Evolutionary conservation across 305 asterid species (phyloP).

Genomic region (Solanum hybrid): DNA sequence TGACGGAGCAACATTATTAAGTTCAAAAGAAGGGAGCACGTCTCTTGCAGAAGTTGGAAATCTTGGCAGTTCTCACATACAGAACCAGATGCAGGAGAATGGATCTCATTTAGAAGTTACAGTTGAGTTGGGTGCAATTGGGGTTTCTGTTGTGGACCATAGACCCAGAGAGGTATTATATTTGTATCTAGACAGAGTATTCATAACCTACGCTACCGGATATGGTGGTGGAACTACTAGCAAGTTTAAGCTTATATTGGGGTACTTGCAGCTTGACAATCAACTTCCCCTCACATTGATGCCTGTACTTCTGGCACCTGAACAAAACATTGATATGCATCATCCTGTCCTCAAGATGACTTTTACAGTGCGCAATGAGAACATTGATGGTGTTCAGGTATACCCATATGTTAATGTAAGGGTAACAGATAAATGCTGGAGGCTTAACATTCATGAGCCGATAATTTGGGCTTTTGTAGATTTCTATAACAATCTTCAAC

Average conservation of each 20-base stretch:
- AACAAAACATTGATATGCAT: slow-evolving; percentile 60
- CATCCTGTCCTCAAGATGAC: slow-evolving; percentile 97
- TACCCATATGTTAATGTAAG: slow-evolving; percentile 79
- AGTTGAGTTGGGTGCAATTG: slow-evolving; percentile 83
- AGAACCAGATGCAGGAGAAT: slow-evolving; percentile 49
- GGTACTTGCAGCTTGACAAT: slow-evolving; percentile 89
- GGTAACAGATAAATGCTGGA: slow-evolving; percentile 83
- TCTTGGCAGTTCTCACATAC: slow-evolving; percentile 43
- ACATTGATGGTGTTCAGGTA: slow-evolving; percentile 77
- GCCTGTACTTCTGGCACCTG: slow-evolving; percentile 97
- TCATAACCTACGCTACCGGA: slow-evolving; percentile 78
- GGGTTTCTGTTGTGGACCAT: slow-evolving; percentile 82
- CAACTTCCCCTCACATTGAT: slow-evolving; percentile 88
- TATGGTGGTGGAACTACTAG: slow-evolving; percentile 92
- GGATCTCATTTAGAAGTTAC: slow-evolving; percentile 78
- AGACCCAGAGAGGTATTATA: slow-evolving; percentile 87
- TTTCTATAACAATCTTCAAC: slow-evolving; percentile 70
- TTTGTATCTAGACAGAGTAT: slow-evolving; percentile 84
- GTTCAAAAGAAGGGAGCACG: slow-evolving; percentile 34
- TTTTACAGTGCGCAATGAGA: slow-evolving; percentile 65
- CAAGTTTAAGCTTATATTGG: slow-evolving; percentile 93
- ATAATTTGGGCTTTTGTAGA: slow-evolving; percentile 93
- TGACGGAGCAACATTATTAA: slow-evolving; percentile 21
- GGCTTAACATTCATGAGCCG: slow-evolving; percentile 92
- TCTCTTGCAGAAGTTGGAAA: slow-evolving; percentile 34